Percentiles rank a stretch among this genome's conserved stretches.
Conservation (phyloP, 1,139 yeast species). For the Lodderomyces margitis region DNA sequence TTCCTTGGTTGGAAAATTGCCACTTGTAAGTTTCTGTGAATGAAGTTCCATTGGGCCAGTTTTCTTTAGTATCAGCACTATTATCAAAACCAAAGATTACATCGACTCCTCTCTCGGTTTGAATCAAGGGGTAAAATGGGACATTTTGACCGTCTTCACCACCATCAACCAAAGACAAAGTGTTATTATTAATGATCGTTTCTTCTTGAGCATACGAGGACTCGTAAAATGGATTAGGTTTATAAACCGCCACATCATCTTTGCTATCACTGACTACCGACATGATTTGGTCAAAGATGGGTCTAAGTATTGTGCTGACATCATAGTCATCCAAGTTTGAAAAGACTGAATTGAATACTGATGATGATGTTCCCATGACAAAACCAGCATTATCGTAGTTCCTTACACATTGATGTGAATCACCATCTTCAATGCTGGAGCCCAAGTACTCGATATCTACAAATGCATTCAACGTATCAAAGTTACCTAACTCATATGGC, state of each 20-base stretch:
- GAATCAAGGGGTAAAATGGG: constrained; percentile 76
- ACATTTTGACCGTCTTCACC: constrained; percentile 82
- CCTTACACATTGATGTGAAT: constrained; percentile 26
- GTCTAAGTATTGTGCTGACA: constrained; percentile 18
- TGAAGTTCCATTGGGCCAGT: constrained; percentile 81
- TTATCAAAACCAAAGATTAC: constrained; percentile 80
- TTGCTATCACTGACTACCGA: constrained; percentile 5
- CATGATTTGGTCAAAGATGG: constrained; percentile 6
- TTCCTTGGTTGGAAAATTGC: constrained; percentile 45
- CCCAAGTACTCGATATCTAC: constrained; percentile 36
- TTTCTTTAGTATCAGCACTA: constrained; percentile 68
- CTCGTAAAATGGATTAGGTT: constrained; percentile 17
- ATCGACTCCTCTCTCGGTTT: constrained; percentile 67
- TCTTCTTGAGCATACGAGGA: constrained; percentile 18
- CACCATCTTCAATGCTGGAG: constrained; percentile 28
- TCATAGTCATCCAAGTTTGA: constrained; percentile 21
- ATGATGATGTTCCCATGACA: constrained; percentile 61
- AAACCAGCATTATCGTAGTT: constrained; percentile 47
- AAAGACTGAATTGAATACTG: constrained; percentile 39
- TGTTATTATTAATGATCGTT: constrained; percentile 30
- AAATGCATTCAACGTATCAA: constrained; percentile 50
- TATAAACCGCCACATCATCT: constrained; percentile 8
- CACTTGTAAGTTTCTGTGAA: constrained; percentile 53
- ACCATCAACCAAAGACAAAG: constrained; percentile 75
- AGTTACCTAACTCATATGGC: constrained; percentile 45